phyloP scores from a whole-genome alignment of 768 basidiomycete genomes.

The Boletellus sp. region DNA sequence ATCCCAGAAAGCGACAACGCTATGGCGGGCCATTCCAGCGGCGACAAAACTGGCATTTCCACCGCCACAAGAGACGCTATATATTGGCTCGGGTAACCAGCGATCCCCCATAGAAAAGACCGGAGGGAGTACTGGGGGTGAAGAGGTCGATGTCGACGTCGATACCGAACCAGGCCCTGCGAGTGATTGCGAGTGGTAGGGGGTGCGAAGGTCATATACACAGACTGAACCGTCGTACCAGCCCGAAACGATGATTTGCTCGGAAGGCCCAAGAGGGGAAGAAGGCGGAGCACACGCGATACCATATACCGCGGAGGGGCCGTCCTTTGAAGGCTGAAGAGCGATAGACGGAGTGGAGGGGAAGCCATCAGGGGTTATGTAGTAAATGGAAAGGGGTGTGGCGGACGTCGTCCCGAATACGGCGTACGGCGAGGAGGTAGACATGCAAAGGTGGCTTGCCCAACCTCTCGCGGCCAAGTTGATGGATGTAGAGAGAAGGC shows the following conservation, averaged over 20 bases:
- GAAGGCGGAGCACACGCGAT: constrained; percentile 57
- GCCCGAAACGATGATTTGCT: constrained; percentile 69
- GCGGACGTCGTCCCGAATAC: constrained; percentile 62
- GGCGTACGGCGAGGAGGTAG: constrained; percentile 54
- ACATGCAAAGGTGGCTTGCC: constrained; percentile 54
- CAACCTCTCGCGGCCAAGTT: constrained; percentile 56
- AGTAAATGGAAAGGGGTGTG: constrained; percentile 55
- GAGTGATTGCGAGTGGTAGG: constrained; percentile 16
- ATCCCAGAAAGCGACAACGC: constrained; percentile 81
- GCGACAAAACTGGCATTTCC: constrained; percentile 63
- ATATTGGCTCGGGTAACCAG: constrained; percentile 69
- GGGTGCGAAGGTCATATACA: constrained; percentile 69
- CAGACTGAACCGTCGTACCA: constrained; percentile 79
- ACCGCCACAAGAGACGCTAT: constrained; percentile 72
- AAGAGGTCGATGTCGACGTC: constrained; percentile 10
- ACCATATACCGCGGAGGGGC: constrained; percentile 65
- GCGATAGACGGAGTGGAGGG: constrained; percentile 44
- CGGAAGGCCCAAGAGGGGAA: constrained; percentile 67
- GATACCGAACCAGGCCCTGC: not conserved
- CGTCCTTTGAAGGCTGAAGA: constrained; percentile 39
- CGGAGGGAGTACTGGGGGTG: constrained; percentile 45
- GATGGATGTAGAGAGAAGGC: constrained; percentile 29
- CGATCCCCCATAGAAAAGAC: constrained; percentile 63
- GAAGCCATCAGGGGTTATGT: constrained; percentile 47
- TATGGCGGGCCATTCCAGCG: constrained; percentile 74